Evolutionary conservation across 2,329 filamentous ascomycete genomes (phyloP).

Genomic region (Juglanconis oblonga): DNA sequence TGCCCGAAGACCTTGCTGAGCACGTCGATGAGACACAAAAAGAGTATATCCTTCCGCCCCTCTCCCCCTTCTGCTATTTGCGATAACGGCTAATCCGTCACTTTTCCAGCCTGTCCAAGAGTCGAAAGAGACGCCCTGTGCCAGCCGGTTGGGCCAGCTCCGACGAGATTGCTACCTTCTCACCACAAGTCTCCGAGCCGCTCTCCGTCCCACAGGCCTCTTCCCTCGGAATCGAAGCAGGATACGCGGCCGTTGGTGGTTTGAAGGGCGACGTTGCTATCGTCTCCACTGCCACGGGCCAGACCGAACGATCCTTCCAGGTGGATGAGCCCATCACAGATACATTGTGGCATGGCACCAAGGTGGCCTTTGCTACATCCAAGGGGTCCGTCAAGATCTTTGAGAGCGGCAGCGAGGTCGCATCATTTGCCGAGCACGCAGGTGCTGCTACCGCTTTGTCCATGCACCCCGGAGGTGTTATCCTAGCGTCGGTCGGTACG

Average conservation of each 20-base stretch:
- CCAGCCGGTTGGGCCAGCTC: conserved; percentile 81
- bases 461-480: conserved; percentile 76
- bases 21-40: conserved; percentile 79
- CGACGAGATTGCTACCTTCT: conserved; percentile 61
- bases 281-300: conserved; percentile 69
- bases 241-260: conserved; percentile 71
- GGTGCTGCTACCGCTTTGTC: conserved; percentile 76
- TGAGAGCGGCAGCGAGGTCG: conserved; percentile 65
- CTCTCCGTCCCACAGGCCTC: conserved; percentile 47
- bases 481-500: conserved; percentile 81
- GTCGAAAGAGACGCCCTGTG: conserved; percentile 82
- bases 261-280: conserved; percentile 71
- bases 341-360: conserved; percentile 62
- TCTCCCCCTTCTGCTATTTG: background rate
- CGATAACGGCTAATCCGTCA: conserved; percentile 1
- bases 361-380: conserved; percentile 69
- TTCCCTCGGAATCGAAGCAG: conserved; percentile 50
- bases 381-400: conserved; percentile 80
- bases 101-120: conserved; percentile 69
- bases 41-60: conserved; percentile 54
- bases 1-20: conserved; percentile 68
- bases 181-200: conserved; percentile 42
- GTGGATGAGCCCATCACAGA: conserved; percentile 67
- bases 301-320: conserved; percentile 64
- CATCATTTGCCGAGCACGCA: conserved; percentile 75